These are phyloP conservation scores for Cryphonectria naterciae DNA, from an alignment of 2,329 filamentous ascomycete genomes.

Conservation along the genomic window DNA sequence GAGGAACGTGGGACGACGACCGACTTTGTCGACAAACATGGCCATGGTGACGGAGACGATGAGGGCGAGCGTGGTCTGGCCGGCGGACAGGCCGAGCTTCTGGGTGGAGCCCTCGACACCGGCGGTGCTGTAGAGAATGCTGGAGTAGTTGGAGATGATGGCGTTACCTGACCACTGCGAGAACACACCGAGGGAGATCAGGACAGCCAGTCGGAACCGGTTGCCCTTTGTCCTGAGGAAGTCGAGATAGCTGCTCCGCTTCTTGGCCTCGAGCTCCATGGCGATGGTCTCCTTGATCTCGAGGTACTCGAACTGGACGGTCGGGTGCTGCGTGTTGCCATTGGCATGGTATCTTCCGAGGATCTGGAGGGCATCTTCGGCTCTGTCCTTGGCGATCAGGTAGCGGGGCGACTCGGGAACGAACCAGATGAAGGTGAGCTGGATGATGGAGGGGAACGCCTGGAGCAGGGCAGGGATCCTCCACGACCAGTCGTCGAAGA, in stretches of 20 bases:
- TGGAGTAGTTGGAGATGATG: conserved; percentile 62
- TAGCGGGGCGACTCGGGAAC: conserved; percentile 56
- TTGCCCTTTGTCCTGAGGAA: conserved; percentile 61
- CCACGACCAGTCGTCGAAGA: conserved; percentile 57
- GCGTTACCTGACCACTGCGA: conserved; percentile 65
- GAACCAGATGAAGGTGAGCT: conserved; percentile 55
- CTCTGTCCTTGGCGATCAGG: conserved; percentile 40
- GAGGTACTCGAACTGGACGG: conserved; percentile 61
- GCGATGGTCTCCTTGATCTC: conserved; percentile 64
- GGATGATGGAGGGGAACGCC: conserved; percentile 51
- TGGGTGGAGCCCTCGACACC: conserved; percentile 51
- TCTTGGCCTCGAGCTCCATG: conserved; percentile 52
- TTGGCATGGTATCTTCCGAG: conserved; percentile 62
- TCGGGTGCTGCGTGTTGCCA: conserved; percentile 53
- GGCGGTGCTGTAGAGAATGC: conserved; percentile 56
- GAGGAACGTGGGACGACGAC: conserved; percentile 61
- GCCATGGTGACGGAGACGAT: conserved; percentile 57
- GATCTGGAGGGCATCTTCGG: conserved; percentile 57
- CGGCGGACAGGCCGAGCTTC: conserved; percentile 52
- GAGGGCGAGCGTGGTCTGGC: conserved; percentile 56
- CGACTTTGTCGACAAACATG: conserved; percentile 57
- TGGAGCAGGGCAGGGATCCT: conserved; percentile 54
- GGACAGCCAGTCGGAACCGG: conserved; percentile 56
- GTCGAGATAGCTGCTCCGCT: conserved; percentile 55
- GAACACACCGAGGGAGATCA: conserved; percentile 61